Evolutionary conservation across 176 grass and related monocot genomes (phyloP), one percentile per base, ranked within the genome.

Genomic region (Saccharum officinarum): DNA sequence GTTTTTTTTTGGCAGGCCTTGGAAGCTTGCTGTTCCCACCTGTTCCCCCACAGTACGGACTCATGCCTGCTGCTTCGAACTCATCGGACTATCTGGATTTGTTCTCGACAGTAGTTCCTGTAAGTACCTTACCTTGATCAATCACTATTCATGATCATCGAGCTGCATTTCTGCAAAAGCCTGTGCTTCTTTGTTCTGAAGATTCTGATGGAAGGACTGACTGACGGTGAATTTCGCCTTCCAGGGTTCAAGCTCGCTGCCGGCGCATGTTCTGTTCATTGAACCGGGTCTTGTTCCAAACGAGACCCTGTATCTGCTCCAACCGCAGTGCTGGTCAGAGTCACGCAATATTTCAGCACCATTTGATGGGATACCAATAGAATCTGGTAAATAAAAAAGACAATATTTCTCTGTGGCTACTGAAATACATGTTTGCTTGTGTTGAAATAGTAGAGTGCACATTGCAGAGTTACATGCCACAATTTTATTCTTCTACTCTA

Each of bases 271-370:
- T 2, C 30, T 87, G 6, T 90, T 87, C 39, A 70, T 92, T 25
- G 91, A 92, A 28, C 84, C 87, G 1, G 91, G 70, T 2, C 69
- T 92, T 6, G 39, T 75, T 69, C 78, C 77, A 50, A 40, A 80
- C 4, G 40, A 16, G 25, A 86, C 77, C 9, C 0, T 92, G 3
- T 90, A 85, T 45, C 10, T 90, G 72, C 31, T 92, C 73, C 91
- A 92, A 3, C 66, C 38, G 0, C 17, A 36, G 10, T 92, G 91
- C 36, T 5, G 1, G 0, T 80, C 33, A 26, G 8, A 57, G 49
- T 65, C 76, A 25, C 73, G 8, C 17, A 86, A 86, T 17, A 5
- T 74, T 69, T 49, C 87, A 34, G 41, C 2, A 68, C n/a, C 4
- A 20, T 66, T 44, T 34, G 87, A 83, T 45, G 67, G 62, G 8